A percentile compares a stretch with the other conserved stretches of the same genome.
These are phyloP conservation scores for Phytophthora sojae DNA, from an alignment of 352 stramenopile species.

Conservation along the genomic window DNA sequence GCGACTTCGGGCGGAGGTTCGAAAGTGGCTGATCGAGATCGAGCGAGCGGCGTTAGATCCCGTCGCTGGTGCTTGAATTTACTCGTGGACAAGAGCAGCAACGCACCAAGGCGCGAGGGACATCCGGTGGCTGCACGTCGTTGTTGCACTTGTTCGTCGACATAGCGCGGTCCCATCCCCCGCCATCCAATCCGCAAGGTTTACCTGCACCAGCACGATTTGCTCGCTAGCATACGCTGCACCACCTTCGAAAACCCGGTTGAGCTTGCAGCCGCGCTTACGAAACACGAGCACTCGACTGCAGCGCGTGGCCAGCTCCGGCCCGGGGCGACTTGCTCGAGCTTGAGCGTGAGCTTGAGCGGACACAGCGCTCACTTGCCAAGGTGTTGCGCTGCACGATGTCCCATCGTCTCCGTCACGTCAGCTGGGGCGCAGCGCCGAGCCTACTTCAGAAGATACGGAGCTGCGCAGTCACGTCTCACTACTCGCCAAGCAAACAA, in stretches of 20 bases:
- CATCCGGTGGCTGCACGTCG: conserved; percentile 39
- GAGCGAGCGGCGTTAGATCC: conserved; percentile 9
- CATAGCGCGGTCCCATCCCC: conserved; percentile 26
- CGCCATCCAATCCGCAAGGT: conserved; percentile 22
- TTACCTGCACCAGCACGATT: conserved; percentile 11
- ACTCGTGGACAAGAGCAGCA: conserved; percentile 38
- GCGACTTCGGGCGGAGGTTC: conserved; percentile 17
- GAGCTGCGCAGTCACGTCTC: conserved; percentile 22
- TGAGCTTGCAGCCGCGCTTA: conserved; percentile 16
- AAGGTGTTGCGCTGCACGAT: conserved; percentile 11
- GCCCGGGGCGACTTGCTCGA: too few relatives aligned
- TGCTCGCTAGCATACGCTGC: background rate
- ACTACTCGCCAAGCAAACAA: conserved; percentile 5
- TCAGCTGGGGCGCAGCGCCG: conserved; percentile 17
- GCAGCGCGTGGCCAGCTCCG: too few relatives aligned
- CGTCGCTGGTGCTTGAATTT: conserved; percentile 31
- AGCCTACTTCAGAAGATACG: conserved; percentile 32
- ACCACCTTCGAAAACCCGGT: conserved; percentile 2
- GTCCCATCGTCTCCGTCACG: conserved; percentile 1
- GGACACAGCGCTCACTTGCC: conserved; percentile 7
- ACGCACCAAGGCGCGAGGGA: conserved; percentile 10
- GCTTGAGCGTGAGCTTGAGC: background rate
- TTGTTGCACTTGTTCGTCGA: conserved; percentile 35
- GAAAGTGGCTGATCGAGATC: conserved; percentile 31
- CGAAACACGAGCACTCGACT: background rate